Percentiles rank a stretch among this genome's conserved stretches.
These are phyloP conservation scores for Macrolepiota albuminosa DNA, from an alignment of 768 basidiomycete genomes.

Conservation along the genomic window DNA sequence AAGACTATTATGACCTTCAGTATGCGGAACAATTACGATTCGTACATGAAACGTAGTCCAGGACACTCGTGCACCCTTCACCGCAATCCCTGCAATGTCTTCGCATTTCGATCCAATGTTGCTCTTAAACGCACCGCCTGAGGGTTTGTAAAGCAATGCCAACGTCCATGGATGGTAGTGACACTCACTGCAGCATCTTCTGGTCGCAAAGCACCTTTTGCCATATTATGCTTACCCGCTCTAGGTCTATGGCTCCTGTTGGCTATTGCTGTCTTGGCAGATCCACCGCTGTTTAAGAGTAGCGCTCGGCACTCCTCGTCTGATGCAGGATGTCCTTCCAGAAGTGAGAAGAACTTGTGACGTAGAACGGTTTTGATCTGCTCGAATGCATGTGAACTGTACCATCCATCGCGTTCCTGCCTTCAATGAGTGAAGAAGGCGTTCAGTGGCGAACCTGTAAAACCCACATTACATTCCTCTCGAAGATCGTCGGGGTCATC, in stretches of 20 bases:
- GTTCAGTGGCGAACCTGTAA: no score
- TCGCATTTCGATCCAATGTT: slow-evolving; percentile 51
- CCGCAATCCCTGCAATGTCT: slow-evolving; percentile 28
- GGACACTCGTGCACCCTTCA: slow-evolving; percentile 1
- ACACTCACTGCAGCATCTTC: slow-evolving; percentile 76
- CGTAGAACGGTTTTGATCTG: slow-evolving; percentile 81
- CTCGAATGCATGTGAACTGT: slow-evolving; percentile 67
- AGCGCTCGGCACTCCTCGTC: slow-evolving; percentile 71
- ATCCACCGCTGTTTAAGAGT: slow-evolving; percentile 39
- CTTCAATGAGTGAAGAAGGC: background rate
- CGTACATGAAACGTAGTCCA: background rate
- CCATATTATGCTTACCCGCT: slow-evolving; percentile 82
- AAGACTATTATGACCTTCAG: background rate
- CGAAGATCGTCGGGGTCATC: slow-evolving; percentile 64
- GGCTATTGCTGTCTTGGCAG: slow-evolving; percentile 33
- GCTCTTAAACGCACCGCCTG: slow-evolving; percentile 71
- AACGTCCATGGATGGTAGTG: background rate
- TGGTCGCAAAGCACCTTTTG: slow-evolving; percentile 75
- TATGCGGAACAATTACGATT: background rate
- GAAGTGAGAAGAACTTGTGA: slow-evolving; percentile 78
- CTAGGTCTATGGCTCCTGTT: slow-evolving; percentile 48
- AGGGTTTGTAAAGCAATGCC: background rate
- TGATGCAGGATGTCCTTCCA: slow-evolving; percentile 67
- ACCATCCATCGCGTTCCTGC: slow-evolving; percentile 92
- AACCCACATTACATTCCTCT: slow-evolving; percentile 69